Percentiles rank a stretch among this genome's conserved stretches.
phyloP scores from a whole-genome alignment of 2,329 filamentous ascomycete species.

The Fonsecaea nubica region DNA sequence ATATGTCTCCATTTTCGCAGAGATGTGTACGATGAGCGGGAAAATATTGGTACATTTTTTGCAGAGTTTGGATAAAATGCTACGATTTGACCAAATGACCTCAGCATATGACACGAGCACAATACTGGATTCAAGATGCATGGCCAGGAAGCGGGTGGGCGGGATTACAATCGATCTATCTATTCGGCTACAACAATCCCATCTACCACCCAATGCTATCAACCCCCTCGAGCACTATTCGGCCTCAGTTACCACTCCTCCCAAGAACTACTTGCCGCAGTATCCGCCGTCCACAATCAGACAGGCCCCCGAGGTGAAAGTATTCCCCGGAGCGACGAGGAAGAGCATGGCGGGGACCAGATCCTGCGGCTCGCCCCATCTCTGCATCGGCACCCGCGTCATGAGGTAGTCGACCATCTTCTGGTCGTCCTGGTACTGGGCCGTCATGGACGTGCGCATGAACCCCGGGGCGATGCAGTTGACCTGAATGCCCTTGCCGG shows the following conservation, averaged over 20 bases:
- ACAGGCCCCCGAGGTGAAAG: conserved; percentile 31
- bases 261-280: conserved; percentile 30
- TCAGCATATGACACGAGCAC: too few relatives aligned
- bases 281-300: conserved; percentile 30
- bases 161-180: too few relatives aligned
- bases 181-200: too few relatives aligned
- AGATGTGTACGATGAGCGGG: too few relatives aligned
- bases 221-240: neutral
- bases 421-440: conserved; percentile 21
- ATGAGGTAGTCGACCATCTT: conserved; percentile 27
- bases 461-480: conserved; percentile 43
- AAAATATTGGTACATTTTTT: too few relatives aligned
- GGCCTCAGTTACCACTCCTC: too few relatives aligned
- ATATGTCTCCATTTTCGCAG: too few relatives aligned
- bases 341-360: conserved; percentile 30
- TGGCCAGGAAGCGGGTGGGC: too few relatives aligned
- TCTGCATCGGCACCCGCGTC: conserved; percentile 27
- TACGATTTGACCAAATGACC: too few relatives aligned
- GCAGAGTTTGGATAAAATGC: too few relatives aligned
- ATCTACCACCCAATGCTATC: too few relatives aligned
- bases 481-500: conserved; percentile 43
- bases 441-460: conserved; percentile 38
- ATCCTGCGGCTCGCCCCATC: conserved; percentile 34
- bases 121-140: too few relatives aligned
- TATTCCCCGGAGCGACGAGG: conserved; percentile 26